Evolutionary conservation across 1,284 basidiomycete genomes (phyloP).

Genomic region (Fomitopsis schrenkii): DNA sequence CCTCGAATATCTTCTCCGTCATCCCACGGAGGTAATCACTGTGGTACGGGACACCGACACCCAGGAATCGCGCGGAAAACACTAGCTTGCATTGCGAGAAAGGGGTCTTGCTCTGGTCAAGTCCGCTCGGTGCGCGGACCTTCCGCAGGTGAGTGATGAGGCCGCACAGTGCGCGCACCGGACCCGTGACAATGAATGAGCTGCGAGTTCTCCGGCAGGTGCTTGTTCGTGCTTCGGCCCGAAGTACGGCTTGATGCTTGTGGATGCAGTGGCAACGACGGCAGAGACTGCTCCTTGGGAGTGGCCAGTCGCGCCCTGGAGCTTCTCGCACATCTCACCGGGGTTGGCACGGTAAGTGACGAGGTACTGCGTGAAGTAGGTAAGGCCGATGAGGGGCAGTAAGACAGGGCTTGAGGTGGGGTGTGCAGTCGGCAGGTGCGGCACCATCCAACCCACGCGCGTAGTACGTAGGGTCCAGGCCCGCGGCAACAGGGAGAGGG

Average conservation of each 20-base stretch:
- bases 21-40: constrained; percentile 80
- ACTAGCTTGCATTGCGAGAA: constrained; percentile 95
- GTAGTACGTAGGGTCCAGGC: constrained; percentile 68
- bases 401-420: constrained; percentile 94
- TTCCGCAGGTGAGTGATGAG: constrained; percentile 90
- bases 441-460: constrained; percentile 70
- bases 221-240: constrained; percentile 85
- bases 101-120: constrained; percentile 92
- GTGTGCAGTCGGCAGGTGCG: constrained; percentile 83
- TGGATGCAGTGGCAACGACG: constrained; percentile 81
- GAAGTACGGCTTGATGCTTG: constrained; percentile 69
- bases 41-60: constrained; percentile 95
- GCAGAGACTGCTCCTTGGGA: constrained; percentile 96
- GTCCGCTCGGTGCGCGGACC: constrained; percentile 80
- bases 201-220: constrained; percentile 77
- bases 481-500: constrained; percentile 76
- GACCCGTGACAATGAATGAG: constrained; percentile 92
- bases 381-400: constrained; percentile 92
- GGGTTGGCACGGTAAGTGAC: constrained; percentile 77
- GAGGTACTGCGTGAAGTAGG: constrained; percentile 93
- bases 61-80: constrained; percentile 91
- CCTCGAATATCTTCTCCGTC: constrained; percentile 70
- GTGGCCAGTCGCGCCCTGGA: constrained; percentile 92
- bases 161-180: constrained; percentile 87
- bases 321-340: constrained; percentile 71